Base-by-base conservation (phyloP, 495 filamentous ascomycete genomes). In the Lasiosphaeria miniovina region DNA sequence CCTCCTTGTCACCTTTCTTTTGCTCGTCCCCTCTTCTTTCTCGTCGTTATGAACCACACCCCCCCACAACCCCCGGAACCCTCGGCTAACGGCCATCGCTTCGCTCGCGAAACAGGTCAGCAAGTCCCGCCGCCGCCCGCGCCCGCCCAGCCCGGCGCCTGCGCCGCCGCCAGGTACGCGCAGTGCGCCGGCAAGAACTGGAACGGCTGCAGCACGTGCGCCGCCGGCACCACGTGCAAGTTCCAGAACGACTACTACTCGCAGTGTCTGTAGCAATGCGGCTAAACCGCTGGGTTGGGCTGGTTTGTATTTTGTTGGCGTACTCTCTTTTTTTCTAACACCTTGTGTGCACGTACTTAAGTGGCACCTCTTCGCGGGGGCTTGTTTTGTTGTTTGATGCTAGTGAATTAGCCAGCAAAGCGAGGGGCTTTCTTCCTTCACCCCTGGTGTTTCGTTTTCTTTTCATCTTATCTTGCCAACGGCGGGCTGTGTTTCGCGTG, bases 141-240 rank as follows among this genome's bases (percentile, higher is more conserved):
- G 8, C 54, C 54, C 31, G 6, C 6, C 4, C 3, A n/a, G 36
- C 58, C 61, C 12, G 54, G 59, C 4, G 66, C 49, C 9, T 72
- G 69, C 40, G 41, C 58, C 10, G 60, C 69, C n/a, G 62, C 62
- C 55, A 70, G 64, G 46, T 72, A 70, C 31, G 75, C 73, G 1
- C 81, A 83, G 62, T 83, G 80, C 55, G 77, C 76, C n/a, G 81
- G 81, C 11, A 73, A 54, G 54, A 66, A 60, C 51, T 82, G 74
- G 75, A 73, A 72, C 31, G 81, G 78, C 2, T 70, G 77, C 49
- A 80, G 72, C 32, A 67, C 60, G 6, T 83, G 81, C 52, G 66
- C 63, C 0, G 17, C 73, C 5, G 70, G 74, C 33, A 75, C 74
- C 6, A 71, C 75, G 40, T 83, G 80, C 66, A 65, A 61, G 51